Conservation (phyloP, 2,329 filamentous ascomycete species). For the Nannizzia gypsea region DNA sequence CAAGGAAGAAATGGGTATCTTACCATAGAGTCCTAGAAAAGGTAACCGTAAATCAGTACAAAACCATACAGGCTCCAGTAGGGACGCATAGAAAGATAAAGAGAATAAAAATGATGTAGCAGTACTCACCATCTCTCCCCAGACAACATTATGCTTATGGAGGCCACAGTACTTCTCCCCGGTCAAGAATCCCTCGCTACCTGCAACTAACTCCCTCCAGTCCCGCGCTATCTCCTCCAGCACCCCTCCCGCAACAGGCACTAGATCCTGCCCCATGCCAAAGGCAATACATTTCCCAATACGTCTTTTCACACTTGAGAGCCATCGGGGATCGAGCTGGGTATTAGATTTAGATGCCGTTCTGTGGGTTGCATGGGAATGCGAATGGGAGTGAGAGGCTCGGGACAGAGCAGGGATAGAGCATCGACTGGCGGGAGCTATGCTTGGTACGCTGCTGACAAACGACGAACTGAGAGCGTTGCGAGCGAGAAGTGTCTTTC, state of each 20-base stretch:
- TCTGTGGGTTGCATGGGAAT: neutral
- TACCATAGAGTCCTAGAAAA: constrained; percentile 38
- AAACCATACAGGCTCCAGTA: neutral
- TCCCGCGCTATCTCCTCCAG: constrained; percentile 48
- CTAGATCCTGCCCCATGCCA: constrained; percentile 50
- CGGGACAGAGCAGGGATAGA: neutral
- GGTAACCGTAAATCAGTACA: constrained; percentile 5
- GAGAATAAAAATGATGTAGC: no score
- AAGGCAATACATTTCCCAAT: constrained; percentile 66
- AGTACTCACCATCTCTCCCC: constrained; percentile 70
- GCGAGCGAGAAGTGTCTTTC: neutral
- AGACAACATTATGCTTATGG: constrained; percentile 56
- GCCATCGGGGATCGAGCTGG: constrained; percentile 49
- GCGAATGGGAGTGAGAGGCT: neutral
- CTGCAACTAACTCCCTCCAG: constrained; percentile 61
- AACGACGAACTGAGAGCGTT: neutral
- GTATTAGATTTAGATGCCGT: constrained; percentile 10
- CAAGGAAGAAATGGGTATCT: constrained; percentile 13
- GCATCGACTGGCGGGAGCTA: neutral
- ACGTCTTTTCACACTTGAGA: constrained; percentile 53
- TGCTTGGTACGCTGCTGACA: neutral
- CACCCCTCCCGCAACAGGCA: constrained; percentile 47
- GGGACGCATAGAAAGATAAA: neutral
- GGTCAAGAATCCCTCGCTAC: constrained; percentile 64
- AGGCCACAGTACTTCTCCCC: constrained; percentile 50